Percentiles rank a stretch among this genome's conserved stretches.
phyloP scores from a whole-genome alignment of 2,329 filamentous ascomycete species.

The Diatrype stigma region DNA sequence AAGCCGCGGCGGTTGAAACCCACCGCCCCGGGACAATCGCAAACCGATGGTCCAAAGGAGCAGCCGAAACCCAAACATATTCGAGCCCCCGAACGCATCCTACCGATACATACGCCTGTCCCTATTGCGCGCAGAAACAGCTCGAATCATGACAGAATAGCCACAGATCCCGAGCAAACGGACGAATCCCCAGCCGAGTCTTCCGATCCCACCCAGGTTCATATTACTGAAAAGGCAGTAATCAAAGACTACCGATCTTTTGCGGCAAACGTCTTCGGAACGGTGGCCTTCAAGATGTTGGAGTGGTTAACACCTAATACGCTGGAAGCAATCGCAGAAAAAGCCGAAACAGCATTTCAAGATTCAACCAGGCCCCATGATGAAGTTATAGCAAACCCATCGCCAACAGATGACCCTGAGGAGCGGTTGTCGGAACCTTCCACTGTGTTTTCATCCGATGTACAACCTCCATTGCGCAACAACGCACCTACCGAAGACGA shows the following conservation, averaged over 20 bases:
- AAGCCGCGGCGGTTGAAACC: slow-evolving; percentile 1
- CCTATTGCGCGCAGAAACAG: slow-evolving; percentile 2
- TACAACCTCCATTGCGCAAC: not conserved
- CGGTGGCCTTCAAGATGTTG: slow-evolving; percentile 64
- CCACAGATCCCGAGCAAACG: slow-evolving; percentile 3
- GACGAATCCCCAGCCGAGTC: slow-evolving; percentile 2
- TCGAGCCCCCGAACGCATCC: not conserved
- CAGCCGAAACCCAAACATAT: not conserved
- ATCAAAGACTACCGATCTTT: slow-evolving; percentile 58
- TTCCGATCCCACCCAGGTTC: slow-evolving; percentile 25
- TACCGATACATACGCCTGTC: slow-evolving; percentile 1
- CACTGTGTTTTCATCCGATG: slow-evolving; percentile 3
- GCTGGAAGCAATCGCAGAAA: slow-evolving; percentile 45
- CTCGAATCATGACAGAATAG: not conserved
- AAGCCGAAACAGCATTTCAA: slow-evolving; percentile 23
- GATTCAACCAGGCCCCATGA: slow-evolving; percentile 5
- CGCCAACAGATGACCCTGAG: slow-evolving; percentile 11
- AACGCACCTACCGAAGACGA: not conserved
- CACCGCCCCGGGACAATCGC: not conserved
- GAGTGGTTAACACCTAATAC: slow-evolving; percentile 64
- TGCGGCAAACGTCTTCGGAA: slow-evolving; percentile 60
- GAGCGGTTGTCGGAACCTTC: slow-evolving; percentile 8
- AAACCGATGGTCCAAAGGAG: slow-evolving; percentile 2
- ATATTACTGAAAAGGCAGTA: slow-evolving; percentile 40
- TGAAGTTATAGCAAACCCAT: slow-evolving; percentile 22